Percentiles rank a stretch among this genome's conserved stretches.
Conservation (phyloP, 2,329 filamentous ascomycete species). For the Aspergillus pseudoglaucus region DNA sequence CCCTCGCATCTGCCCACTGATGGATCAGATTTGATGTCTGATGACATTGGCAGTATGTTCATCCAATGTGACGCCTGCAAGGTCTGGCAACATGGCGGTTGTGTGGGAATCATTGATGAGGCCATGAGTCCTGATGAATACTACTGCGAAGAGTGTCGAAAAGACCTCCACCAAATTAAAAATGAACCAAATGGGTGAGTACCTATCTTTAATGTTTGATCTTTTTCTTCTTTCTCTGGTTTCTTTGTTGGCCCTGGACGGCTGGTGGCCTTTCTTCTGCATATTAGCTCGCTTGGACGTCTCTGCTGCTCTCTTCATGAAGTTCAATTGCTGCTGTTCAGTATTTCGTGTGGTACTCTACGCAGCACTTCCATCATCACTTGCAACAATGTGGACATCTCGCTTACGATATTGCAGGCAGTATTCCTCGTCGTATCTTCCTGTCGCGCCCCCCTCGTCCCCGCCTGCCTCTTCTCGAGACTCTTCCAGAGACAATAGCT, state of each 20-base stretch:
- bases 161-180: constrained; percentile 81
- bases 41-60: constrained; percentile 90
- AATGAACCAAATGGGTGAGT: constrained; percentile 79
- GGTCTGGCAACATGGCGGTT: constrained; percentile 98
- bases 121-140: constrained; percentile 91
- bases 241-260: neutral
- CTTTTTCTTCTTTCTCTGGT: neutral
- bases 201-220: neutral
- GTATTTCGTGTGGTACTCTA: neutral
- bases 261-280: too few species aligned
- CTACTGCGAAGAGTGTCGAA: constrained; percentile 91
- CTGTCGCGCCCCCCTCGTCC: constrained; percentile 46
- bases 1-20: constrained; percentile 52
- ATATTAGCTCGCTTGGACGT: too few species aligned
- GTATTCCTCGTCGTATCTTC: constrained; percentile 58
- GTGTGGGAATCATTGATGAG: constrained; percentile 94
- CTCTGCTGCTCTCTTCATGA: neutral
- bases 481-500: constrained; percentile 33
- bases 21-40: constrained; percentile 58
- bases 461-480: constrained; percentile 39
- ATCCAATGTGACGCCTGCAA: constrained; percentile 97
- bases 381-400: constrained; percentile 1
- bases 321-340: neutral
- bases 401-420: constrained; percentile 43
- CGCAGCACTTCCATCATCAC: constrained; percentile 6